Base-by-base conservation (phyloP, 2,329 filamentous ascomycete genomes). In the Stenocarpella maydis region DNA sequence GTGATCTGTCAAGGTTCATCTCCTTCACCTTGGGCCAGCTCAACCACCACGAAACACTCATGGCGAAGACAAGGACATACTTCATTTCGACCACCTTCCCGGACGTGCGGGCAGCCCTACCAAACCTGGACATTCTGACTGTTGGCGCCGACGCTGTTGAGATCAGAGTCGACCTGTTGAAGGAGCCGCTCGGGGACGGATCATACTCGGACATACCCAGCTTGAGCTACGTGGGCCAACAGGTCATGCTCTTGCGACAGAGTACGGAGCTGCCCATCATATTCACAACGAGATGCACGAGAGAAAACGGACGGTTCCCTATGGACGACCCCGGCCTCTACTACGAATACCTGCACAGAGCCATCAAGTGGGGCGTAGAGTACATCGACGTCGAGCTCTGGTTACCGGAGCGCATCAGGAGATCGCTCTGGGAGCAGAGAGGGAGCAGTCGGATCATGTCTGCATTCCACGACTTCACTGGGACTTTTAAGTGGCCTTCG, bases 341-440 rank as follows among this genome's bases (percentile, higher is more conserved):
- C 78, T 93, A 92, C 79, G 86, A 90, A 70, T 95, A 96, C 76
- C 86, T 97, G n/a, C 91, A 90, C 75, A 89, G 92, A 43, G 93
- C 94, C 4, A 92, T 96, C 66, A 91, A 96, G 76, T 97, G 93
- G 92, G 93, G 94, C 1, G 91, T 94, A 70, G 93, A 97, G 78
- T 97, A 97, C 77, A 91, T 97, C 72, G 93, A 97, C 75, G 93
- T 97, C 65, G 93, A 97, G 81, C 82, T 97, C 47, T 96, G 93
- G 92, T 85, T 97, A 45, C 93, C 93, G 1, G 92, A 95, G 77
- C 83, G 88, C 8, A 92, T 97, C 68, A 86, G 93, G 72, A 85
- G 85, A 72, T 86, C 83, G 70, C 80, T 97, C 12, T 91, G 89
- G 65, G 87, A 91, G 73, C 85, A 88, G 66, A 91, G 91, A 73